Percentiles rank a stretch among this genome's conserved stretches.
These are phyloP conservation scores for Tilletia indica DNA, from an alignment of 1,284 basidiomycete species.

Conservation along the genomic window DNA sequence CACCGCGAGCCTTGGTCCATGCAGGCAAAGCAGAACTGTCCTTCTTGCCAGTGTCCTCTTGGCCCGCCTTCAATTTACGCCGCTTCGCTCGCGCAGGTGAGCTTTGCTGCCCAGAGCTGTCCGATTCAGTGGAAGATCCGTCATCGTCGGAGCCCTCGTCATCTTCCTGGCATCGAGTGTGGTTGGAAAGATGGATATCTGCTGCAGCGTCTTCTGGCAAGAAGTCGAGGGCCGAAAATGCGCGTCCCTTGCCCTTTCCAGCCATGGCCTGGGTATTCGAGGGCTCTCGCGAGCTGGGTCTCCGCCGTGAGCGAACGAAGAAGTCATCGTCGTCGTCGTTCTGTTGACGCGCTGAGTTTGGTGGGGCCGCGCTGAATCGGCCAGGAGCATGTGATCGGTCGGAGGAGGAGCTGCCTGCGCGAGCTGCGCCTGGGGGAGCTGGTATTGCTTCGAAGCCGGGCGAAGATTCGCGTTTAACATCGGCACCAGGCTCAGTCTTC, in stretches of 20 bases:
- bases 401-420: conserved; percentile 2
- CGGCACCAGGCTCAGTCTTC: no score
- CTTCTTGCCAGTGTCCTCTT: background rate
- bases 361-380: background rate
- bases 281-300: background rate
- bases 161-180: background rate
- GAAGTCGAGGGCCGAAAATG: background rate
- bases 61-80: background rate
- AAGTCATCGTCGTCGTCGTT: conserved; percentile 13
- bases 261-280: background rate
- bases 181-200: no score
- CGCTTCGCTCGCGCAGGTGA: background rate
- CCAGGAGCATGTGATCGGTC: background rate
- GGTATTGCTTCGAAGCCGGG: background rate
- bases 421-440: background rate
- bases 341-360: background rate
- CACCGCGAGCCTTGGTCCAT: conserved; percentile 2
- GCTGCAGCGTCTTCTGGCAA: background rate
- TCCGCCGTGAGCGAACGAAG: background rate
- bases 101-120: no score
- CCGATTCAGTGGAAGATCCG: no score
- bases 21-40: background rate
- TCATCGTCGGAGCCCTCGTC: conserved; percentile 1
- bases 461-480: background rate
- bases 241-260: conserved; percentile 5